Evolutionary conservation across 1,284 basidiomycete genomes (phyloP), one percentile per base, ranked within the genome.

Genomic region (Leccinum pallidistipes): DNA sequence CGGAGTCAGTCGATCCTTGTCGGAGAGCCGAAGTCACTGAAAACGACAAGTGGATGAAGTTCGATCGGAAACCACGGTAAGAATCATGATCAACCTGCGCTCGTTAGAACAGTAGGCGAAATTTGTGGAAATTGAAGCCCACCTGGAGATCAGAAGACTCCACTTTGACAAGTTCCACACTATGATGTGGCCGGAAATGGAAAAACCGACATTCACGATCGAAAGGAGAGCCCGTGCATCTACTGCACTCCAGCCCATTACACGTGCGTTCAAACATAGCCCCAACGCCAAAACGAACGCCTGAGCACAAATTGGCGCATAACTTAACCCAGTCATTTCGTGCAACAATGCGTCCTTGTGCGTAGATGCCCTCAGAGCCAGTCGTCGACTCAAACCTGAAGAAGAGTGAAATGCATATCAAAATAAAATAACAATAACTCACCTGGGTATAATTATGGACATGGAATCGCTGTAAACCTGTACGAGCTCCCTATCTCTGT

Each of bases 31-130:
- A 93, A 40, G 86, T 85, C 63, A 98, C 80, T 0, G 95, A 98
- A 53, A 97, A 82, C 0, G 95, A 95, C 59, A 97, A 85, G 77
- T 99, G 97, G 62, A 98, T 88, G 74, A 94, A 97, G 76, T 98
- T 91, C 8, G 95, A 97, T 36, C 97, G 87, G 78, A 98, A 98
- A 2, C 86, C 91, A 62, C 86, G 85, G 75, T 87, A 98, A 0
- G 95, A 96, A 77, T 99, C 96, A 43, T 81, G 76, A 24, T 70
- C 63, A 29, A 76, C 78, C 87, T 87, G 62, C 18, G 31, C 55
- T 60, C 10, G 16, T 50, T 59, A 62, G 29, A 51, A 14, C 5
- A 32, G 32, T 57, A 9, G 10, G 51, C 40, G 10, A 50, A 24
- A 57, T 21, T 49, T 36, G 27, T 47, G 57, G 16, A 32, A 51